A percentile compares a stretch with the other conserved stretches of the same genome.
Evolutionary conservation across 2,329 filamentous ascomycete species (phyloP).

Genomic region (Diaporthe sp.): DNA sequence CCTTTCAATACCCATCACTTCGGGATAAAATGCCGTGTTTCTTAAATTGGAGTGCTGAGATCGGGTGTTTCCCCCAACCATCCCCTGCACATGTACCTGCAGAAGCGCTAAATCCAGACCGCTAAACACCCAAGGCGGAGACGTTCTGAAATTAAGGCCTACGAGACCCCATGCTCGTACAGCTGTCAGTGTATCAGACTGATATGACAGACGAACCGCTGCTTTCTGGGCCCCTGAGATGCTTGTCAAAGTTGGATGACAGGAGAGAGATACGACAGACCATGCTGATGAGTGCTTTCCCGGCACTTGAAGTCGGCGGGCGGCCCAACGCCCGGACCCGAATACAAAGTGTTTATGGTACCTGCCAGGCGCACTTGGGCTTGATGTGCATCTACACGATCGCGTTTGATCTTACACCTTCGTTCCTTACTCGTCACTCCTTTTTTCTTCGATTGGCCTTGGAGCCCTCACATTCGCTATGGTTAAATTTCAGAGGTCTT

Average conservation of each 20-base stretch:
- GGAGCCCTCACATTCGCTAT: constrained; percentile 7
- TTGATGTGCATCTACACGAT: background rate
- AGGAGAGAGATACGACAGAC: background rate
- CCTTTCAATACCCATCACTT: background rate
- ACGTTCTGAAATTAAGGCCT: constrained; percentile 21
- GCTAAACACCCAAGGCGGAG: background rate
- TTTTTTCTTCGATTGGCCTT: background rate
- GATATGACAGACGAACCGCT: background rate
- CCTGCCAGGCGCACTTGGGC: background rate
- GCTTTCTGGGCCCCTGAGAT: background rate
- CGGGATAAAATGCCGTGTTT: background rate
- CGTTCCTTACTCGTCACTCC: background rate
- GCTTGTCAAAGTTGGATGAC: background rate
- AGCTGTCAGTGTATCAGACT: background rate
- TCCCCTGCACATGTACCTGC: background rate
- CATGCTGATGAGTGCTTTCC: background rate
- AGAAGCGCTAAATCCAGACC: background rate
- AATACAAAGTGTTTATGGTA: background rate
- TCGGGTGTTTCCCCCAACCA: background rate
- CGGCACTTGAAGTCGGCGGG: background rate
- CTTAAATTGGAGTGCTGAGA: constrained; percentile 14
- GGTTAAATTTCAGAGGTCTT: constrained; percentile 6
- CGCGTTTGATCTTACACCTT: background rate
- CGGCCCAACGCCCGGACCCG: background rate
- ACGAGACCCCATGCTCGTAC: background rate